Conservation (phyloP, 345 rosid genomes). For the Punica granatum region DNA sequence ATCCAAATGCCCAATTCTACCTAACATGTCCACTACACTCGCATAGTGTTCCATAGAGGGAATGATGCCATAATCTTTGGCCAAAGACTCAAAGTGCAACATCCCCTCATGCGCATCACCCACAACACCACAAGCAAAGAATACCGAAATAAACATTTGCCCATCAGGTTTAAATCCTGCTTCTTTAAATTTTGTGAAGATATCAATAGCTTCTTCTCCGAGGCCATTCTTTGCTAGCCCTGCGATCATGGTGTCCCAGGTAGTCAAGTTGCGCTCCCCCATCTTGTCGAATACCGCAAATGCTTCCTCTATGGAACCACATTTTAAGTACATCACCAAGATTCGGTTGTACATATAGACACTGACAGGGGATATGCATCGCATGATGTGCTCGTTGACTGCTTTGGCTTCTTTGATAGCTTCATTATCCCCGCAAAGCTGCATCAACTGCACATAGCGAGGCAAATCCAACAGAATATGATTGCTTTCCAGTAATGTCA, state of each 20-base stretch:
- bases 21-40: conserved; percentile 60
- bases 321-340: conserved; percentile 61
- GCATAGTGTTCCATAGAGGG: conserved; percentile 61
- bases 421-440: conserved; percentile 53
- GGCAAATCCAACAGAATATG: conserved; percentile 37
- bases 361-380: conserved; percentile 24
- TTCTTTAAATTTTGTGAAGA: conserved; percentile 54
- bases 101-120: conserved; percentile 73
- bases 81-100: conserved; percentile 69
- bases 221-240: conserved; percentile 64
- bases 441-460: conserved; percentile 39
- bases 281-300: conserved; percentile 41
- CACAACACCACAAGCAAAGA: conserved; percentile 52
- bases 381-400: conserved; percentile 39
- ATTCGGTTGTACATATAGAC: conserved; percentile 36
- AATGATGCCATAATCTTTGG: conserved; percentile 41
- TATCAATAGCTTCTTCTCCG: conserved; percentile 80
- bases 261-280: conserved; percentile 39
- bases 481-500: conserved; percentile 33
- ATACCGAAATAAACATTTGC: conserved; percentile 42
- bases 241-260: conserved; percentile 60
- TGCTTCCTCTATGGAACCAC: conserved; percentile 49
- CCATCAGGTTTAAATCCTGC: conserved; percentile 54
- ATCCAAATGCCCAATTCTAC: conserved; percentile 53
- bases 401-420: conserved; percentile 53